Conservation (phyloP, 768 basidiomycete genomes). For the Leccinum incarnatum region DNA sequence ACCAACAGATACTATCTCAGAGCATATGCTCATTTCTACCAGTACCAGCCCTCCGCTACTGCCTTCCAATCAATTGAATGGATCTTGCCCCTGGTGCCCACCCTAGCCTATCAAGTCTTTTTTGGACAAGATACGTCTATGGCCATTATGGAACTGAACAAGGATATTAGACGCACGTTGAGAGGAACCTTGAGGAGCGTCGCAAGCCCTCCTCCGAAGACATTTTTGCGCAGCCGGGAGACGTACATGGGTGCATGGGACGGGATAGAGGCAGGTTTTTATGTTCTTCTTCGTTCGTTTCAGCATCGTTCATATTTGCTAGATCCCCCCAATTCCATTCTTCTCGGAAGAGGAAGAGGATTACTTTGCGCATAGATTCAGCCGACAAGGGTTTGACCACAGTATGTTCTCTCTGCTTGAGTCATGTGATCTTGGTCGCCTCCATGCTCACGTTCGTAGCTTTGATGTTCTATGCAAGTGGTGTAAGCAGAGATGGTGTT, state of each 20-base stretch:
- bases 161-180: slow-evolving; percentile 53
- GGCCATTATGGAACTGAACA: slow-evolving; percentile 53
- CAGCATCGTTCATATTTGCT: not conserved
- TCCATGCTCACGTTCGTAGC: slow-evolving; percentile 35
- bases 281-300: not conserved
- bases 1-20: not conserved
- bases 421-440: not conserved
- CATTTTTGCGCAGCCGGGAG: slow-evolving; percentile 48
- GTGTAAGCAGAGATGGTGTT: slow-evolving; percentile 33
- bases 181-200: slow-evolving; percentile 55
- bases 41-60: slow-evolving; percentile 61
- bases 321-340: slow-evolving; percentile 64
- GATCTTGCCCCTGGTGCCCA: slow-evolving; percentile 44
- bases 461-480: slow-evolving; percentile 60
- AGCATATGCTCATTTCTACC: not conserved
- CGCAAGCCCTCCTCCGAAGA: slow-evolving; percentile 52
- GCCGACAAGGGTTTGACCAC: slow-evolving; percentile 53
- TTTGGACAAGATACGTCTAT: slow-evolving; percentile 48
- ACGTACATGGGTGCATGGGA: slow-evolving; percentile 56
- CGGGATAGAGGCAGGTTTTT: slow-evolving; percentile 22
- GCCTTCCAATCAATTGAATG: slow-evolving; percentile 46
- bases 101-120: slow-evolving; percentile 61
- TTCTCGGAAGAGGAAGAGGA: slow-evolving; percentile 61
- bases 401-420: slow-evolving; percentile 42
- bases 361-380: slow-evolving; percentile 65